phyloP scores from a whole-genome alignment of 2,329 filamentous ascomycete genomes.

The Pezicula rhizophila region DNA sequence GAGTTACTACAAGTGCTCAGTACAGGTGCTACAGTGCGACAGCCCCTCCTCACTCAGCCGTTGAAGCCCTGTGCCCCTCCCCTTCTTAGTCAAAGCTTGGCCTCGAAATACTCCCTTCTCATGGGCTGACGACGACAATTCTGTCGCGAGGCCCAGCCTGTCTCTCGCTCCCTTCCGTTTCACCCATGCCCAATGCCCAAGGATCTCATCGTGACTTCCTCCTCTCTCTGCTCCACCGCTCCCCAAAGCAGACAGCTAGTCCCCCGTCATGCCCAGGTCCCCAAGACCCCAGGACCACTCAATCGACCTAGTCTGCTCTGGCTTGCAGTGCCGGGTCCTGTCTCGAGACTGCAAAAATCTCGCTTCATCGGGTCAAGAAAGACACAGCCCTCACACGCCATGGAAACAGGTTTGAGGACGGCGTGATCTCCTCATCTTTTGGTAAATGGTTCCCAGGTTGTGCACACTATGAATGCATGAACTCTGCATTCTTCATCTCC shows the following conservation, averaged over 20 bases:
- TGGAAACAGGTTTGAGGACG: constrained; percentile 11
- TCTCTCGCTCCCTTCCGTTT: constrained; percentile 5
- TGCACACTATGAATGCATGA: constrained; percentile 11
- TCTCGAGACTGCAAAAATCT: constrained; percentile 5
- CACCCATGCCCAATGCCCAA: constrained; percentile 12
- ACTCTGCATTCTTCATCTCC: constrained; percentile 7
- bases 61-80: background rate
- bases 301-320: too few relatives aligned
- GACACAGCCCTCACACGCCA: constrained; percentile 14
- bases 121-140: constrained; percentile 6
- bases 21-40: background rate
- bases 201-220: background rate
- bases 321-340: constrained; percentile 2
- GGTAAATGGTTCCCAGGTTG: background rate
- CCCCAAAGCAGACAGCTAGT: background rate
- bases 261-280: too few relatives aligned
- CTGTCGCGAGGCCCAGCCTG: constrained; percentile 6
- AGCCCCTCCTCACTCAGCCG: too few relatives aligned
- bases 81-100: constrained; percentile 9
- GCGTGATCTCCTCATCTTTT: constrained; percentile 12
- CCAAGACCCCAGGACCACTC: too few relatives aligned
- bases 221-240: constrained; percentile 2
- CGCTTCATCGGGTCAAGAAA: background rate
- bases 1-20: background rate
- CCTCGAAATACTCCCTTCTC: constrained; percentile 1